Percentiles rank a stretch among this genome's conserved stretches.
Conservation (phyloP, 2,329 filamentous ascomycete genomes). For the Ustilaginoidea virens region DNA sequence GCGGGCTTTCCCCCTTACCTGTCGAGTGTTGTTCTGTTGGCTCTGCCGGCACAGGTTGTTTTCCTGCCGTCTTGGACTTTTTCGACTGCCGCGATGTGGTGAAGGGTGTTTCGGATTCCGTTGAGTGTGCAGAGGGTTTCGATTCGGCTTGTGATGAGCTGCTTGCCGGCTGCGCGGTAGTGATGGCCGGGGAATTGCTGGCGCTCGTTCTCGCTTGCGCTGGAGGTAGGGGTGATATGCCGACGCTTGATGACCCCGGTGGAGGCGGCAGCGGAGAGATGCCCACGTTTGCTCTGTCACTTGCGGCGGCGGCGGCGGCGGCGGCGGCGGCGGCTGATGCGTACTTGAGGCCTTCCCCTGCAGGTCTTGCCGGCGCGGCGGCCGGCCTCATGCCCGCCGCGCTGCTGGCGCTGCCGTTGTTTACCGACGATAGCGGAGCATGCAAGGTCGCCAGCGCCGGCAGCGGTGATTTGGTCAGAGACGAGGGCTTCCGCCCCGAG, state of each 20-base stretch:
- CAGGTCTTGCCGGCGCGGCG: conserved; percentile 65
- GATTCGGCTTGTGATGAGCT: conserved; percentile 9
- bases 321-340: conserved; percentile 91
- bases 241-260: conserved; percentile 39
- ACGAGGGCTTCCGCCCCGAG: conserved; percentile 56
- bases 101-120: conserved; percentile 11
- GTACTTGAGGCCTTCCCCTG: conserved; percentile 88
- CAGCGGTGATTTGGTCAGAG: conserved; percentile 83
- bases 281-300: conserved; percentile 74
- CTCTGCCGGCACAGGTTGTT: conserved; percentile 26
- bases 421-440: conserved; percentile 47
- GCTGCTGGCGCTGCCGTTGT: conserved; percentile 39
- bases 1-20: conserved; percentile 22
- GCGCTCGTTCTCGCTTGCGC: conserved; percentile 39
- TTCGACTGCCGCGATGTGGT: conserved; percentile 18
- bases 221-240: conserved; percentile 32
- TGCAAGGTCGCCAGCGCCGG: conserved; percentile 88
- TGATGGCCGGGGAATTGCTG: conserved; percentile 36
- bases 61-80: conserved; percentile 27
- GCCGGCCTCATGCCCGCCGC: conserved; percentile 79
- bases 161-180: conserved; percentile 28
- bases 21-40: conserved; percentile 27
- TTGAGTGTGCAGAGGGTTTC: conserved; percentile 4
- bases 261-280: conserved; percentile 89
- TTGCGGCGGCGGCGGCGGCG: conserved; percentile 80